These are phyloP conservation scores for Rheum nobile DNA, from an alignment of 148 eudicot genomes.

Conservation along the genomic window DNA sequence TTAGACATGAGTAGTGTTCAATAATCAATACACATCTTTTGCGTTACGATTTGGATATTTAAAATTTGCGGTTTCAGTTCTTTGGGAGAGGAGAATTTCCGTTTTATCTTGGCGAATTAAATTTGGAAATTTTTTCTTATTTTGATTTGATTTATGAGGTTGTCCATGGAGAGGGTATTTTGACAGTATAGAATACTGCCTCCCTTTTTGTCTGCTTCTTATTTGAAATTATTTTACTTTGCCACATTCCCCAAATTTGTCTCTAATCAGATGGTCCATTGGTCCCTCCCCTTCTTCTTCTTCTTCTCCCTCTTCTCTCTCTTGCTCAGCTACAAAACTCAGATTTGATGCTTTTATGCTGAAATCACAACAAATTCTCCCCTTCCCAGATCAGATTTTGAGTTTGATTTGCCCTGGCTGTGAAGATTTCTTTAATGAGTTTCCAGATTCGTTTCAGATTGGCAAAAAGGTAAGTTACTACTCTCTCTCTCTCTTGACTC, in stretches of 20 bases:
- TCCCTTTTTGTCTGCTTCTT: slow-evolving; percentile 25
- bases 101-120: background rate
- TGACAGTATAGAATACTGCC: slow-evolving; percentile 19
- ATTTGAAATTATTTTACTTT: slow-evolving; percentile 12
- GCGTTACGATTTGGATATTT: background rate
- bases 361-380: slow-evolving; percentile 12
- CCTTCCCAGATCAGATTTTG: background rate
- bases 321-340: slow-evolving; percentile 10
- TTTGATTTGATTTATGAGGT: background rate
- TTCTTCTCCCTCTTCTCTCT: background rate
- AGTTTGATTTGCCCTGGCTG: background rate
- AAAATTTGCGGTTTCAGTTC: background rate
- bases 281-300: background rate
- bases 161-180: slow-evolving; percentile 5
- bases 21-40: no score
- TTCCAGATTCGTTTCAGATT: slow-evolving; percentile 8
- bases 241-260: slow-evolving; percentile 32
- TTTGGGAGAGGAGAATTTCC: background rate
- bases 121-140: background rate
- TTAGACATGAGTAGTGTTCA: background rate
- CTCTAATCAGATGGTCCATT: slow-evolving; percentile 15
- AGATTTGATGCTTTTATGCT: slow-evolving; percentile 17
- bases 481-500: background rate
- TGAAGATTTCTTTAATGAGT: background rate
- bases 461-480: slow-evolving; percentile 6